Evolutionary conservation across 108 stramenopile species (phyloP).

Genomic region (Pelagomonas calceolata): DNA sequence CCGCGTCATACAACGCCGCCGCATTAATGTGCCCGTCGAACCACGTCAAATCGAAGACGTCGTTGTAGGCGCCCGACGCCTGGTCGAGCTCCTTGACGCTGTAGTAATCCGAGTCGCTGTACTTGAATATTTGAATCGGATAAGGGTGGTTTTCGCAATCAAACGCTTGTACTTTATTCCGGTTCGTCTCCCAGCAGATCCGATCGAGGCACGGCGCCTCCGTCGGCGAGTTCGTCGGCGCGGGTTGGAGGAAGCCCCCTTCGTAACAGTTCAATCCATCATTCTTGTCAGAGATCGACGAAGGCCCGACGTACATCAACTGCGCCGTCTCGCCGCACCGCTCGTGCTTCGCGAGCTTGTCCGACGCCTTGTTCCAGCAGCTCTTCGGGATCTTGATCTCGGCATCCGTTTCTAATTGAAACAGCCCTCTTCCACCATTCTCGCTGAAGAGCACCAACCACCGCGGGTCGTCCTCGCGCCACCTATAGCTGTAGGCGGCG

Average conservation of each 20-base stretch:
- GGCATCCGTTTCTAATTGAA: too few relatives aligned
- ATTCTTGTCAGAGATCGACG: background rate
- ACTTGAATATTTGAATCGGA: background rate
- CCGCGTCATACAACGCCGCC: background rate
- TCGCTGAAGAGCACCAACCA: too few relatives aligned
- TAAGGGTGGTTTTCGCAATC: background rate
- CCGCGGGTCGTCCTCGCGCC: too few relatives aligned
- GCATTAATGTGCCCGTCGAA: background rate
- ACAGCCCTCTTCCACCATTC: too few relatives aligned
- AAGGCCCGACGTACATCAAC: background rate
- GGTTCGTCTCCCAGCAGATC: background rate
- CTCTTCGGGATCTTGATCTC: background rate
- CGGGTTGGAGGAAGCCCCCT: background rate
- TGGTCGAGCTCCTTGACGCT: background rate
- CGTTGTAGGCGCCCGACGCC: background rate
- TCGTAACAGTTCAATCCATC: background rate
- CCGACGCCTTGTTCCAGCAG: background rate
- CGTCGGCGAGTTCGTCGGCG: too few relatives aligned
- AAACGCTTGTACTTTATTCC: background rate
- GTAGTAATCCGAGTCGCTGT: background rate
- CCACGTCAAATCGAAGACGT: background rate
- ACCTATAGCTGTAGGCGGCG: too few relatives aligned
- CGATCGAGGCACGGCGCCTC: background rate
- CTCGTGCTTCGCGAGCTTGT: background rate
- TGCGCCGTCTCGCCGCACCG: background rate